These are phyloP conservation scores for Paramyrothecium roridum DNA, from an alignment of 2,329 filamentous ascomycete genomes.

Conservation along the genomic window DNA sequence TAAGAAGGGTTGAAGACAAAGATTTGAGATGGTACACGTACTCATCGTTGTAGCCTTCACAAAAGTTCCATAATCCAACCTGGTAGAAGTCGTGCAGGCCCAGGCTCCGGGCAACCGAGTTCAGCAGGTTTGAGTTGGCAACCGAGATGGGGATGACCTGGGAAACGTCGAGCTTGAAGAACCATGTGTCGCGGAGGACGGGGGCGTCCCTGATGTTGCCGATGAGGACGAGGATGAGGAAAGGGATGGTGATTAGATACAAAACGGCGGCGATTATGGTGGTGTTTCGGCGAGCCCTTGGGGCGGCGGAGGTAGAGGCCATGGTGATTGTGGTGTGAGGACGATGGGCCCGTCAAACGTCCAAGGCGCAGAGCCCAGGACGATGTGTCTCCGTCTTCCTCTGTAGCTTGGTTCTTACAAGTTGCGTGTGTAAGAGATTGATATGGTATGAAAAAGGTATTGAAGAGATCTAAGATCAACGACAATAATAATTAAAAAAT, in stretches of 20 bases:
- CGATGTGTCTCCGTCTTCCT: no score
- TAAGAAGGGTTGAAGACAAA: neutral
- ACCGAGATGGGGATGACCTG: slow-evolving; percentile 74
- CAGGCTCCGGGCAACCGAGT: slow-evolving; percentile 80
- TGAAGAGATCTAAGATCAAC: no score
- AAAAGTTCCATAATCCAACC: slow-evolving; percentile 88
- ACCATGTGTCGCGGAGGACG: slow-evolving; percentile 70
- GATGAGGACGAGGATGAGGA: slow-evolving; percentile 75
- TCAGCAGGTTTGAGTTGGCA: slow-evolving; percentile 72
- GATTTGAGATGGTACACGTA: slow-evolving; percentile 33
- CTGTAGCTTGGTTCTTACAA: no score
- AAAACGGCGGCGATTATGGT: slow-evolving; percentile 63
- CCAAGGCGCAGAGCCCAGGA: no score
- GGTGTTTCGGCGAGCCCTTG: slow-evolving; percentile 49
- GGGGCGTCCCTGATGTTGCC: slow-evolving; percentile 65
- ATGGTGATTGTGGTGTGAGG: neutral
- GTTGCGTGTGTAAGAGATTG: no score
- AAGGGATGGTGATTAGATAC: slow-evolving; percentile 73
- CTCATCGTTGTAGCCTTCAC: slow-evolving; percentile 75
- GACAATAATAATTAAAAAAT: no score
- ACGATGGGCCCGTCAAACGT: no score
- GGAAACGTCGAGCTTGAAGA: slow-evolving; percentile 79
- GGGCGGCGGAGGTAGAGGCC: slow-evolving; percentile 14
- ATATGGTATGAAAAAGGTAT: no score
- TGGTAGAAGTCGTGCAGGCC: slow-evolving; percentile 94